These are phyloP conservation scores for Cryptococcus deneoformans DNA, from an alignment of 1,284 basidiomycete species.

Conservation along the genomic window DNA sequence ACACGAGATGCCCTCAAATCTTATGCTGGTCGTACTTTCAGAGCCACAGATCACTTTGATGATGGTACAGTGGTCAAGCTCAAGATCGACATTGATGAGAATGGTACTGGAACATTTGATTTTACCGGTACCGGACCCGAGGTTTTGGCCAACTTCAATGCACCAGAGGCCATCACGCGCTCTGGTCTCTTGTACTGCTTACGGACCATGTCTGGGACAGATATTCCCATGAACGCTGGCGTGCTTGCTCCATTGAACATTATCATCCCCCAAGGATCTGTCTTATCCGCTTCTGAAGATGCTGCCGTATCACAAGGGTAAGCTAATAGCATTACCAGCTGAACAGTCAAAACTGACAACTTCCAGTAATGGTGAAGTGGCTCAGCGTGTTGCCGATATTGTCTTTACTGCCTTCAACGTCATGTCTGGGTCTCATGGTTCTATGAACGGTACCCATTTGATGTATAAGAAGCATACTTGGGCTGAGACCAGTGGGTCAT, in stretches of 20 bases:
- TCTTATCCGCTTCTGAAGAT: conserved; percentile 77
- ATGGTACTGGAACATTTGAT: conserved; percentile 82
- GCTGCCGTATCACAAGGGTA: conserved; percentile 77
- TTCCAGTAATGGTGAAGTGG: conserved; percentile 81
- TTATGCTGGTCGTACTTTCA: not conserved
- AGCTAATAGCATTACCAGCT: not conserved
- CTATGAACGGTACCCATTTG: conserved; percentile 13
- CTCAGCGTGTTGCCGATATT: conserved; percentile 91
- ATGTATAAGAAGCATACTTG: conserved; percentile 12
- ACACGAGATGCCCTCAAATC: not conserved
- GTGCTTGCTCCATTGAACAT: conserved; percentile 41
- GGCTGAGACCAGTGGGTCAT: conserved; percentile 10
- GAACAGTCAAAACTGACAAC: not conserved
- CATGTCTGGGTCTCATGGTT: conserved; percentile 86
- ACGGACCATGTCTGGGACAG: conserved; percentile 84
- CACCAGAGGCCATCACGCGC: conserved; percentile 79
- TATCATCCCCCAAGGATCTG: conserved; percentile 41
- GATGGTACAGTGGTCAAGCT: conserved; percentile 52
- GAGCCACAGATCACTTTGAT: conserved; percentile 12
- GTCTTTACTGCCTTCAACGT: conserved; percentile 92
- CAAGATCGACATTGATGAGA: conserved; percentile 74
- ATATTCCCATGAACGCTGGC: conserved; percentile 64
- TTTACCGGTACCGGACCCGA: conserved; percentile 85
- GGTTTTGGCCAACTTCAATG: conserved; percentile 53
- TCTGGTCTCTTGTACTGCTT: conserved; percentile 93